Evolutionary conservation across 2,329 filamentous ascomycete species (phyloP).

Genomic region (Hymenoscyphus albidus): DNA sequence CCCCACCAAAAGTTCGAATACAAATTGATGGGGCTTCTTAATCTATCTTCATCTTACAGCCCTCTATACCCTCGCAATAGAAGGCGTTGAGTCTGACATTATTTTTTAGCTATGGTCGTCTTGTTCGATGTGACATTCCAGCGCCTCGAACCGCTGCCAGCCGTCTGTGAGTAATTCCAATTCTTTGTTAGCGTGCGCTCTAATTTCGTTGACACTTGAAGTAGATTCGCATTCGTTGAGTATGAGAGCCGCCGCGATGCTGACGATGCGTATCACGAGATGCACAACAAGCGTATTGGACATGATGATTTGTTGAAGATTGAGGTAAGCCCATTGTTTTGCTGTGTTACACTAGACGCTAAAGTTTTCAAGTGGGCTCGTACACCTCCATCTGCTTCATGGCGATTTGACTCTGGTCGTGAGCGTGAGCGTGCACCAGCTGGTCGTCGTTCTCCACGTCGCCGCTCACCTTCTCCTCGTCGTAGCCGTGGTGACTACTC

Average conservation of each 20-base stretch:
- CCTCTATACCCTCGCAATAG: conserved; percentile 22
- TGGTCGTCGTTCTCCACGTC: conserved; percentile 58
- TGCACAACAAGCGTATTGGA: conserved; percentile 99
- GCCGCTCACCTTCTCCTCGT: conserved; percentile 74
- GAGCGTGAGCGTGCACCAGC: conserved; percentile 57
- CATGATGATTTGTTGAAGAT: conserved; percentile 93
- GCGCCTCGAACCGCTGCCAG: conserved; percentile 90
- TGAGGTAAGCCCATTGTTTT: conserved; percentile 59
- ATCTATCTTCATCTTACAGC: conserved; percentile 27
- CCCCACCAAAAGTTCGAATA: conserved; percentile 25
- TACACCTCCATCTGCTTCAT: conserved; percentile 94
- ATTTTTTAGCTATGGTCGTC: conserved; percentile 77
- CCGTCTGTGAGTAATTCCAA: conserved; percentile 72
- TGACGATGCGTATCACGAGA: conserved; percentile 98
- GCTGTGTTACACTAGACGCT: conserved; percentile 5
- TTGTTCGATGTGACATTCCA: conserved; percentile 97
- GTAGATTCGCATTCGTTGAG: conserved; percentile 93
- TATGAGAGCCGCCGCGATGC: conserved; percentile 98
- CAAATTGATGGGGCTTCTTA: conserved; percentile 30
- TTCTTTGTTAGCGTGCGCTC: conserved; percentile 25
- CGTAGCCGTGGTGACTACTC: conserved; percentile 73
- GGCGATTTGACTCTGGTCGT: conserved; percentile 93
- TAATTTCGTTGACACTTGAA: conserved; percentile 38
- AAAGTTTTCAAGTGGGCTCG: conserved; percentile 79
- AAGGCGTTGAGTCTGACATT: conserved; percentile 27